phyloP scores from a whole-genome alignment of 352 stramenopile species.

The Phytophthora fragariaefolia region DNA sequence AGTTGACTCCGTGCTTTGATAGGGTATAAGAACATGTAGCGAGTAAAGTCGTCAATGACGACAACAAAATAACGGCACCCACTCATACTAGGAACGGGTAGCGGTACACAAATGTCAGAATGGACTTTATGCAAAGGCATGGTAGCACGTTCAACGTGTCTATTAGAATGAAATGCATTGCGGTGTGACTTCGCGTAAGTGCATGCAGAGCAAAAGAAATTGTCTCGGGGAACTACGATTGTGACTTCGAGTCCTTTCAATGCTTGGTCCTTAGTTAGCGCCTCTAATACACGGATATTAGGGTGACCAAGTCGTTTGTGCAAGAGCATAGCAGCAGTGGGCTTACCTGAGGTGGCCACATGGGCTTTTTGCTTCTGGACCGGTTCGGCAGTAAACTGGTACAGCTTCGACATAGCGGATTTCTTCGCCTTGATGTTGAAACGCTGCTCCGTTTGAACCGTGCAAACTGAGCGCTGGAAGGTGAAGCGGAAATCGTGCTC shows the following conservation, averaged over 20 bases:
- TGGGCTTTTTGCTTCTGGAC: background rate
- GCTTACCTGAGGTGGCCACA: slow-evolving; percentile 2
- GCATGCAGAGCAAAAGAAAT: slow-evolving; percentile 16
- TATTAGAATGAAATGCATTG: slow-evolving; percentile 13
- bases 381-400: slow-evolving; percentile 5
- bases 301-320: no score
- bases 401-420: slow-evolving; percentile 2
- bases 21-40: slow-evolving; percentile 4
- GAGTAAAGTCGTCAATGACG: slow-evolving; percentile 7
- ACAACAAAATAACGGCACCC: slow-evolving; percentile 14
- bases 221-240: background rate
- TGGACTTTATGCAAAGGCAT: slow-evolving; percentile 11
- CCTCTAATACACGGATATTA: slow-evolving; percentile 11
- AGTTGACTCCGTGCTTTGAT: background rate
- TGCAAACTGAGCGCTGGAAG: background rate
- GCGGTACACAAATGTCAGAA: slow-evolving; percentile 12
- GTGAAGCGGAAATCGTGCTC: slow-evolving; percentile 10
- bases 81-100: slow-evolving; percentile 10
- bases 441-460: slow-evolving; percentile 6
- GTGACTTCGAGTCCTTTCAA: background rate
- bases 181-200: slow-evolving; percentile 10
- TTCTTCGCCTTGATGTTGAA: slow-evolving; percentile 14
- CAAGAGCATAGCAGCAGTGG: slow-evolving; percentile 1
- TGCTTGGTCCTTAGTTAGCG: background rate
- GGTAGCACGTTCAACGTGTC: slow-evolving; percentile 2